Evolutionary conservation across 1,284 basidiomycete species (phyloP), one percentile per base, ranked within the genome.

Genomic region (Xerocomus minutiporus): DNA sequence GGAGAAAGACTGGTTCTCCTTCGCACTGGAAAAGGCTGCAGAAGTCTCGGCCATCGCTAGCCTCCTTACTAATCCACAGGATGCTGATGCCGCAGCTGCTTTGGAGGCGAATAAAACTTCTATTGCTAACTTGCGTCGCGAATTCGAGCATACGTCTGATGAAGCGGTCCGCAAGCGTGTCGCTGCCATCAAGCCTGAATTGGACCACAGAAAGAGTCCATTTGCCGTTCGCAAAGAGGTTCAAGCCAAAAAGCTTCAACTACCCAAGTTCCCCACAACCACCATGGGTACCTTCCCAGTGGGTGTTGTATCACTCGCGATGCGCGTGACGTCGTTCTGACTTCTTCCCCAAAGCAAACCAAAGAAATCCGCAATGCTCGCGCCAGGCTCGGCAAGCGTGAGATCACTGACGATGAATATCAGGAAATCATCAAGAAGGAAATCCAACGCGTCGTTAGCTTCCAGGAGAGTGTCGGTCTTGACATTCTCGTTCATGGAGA

Each of bases 401-500:
- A 97, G 71, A 80, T 99, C 71, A 88, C 88, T 57, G 72, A 83
- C 68, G 84, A 82, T 58, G 79, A 98, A 75, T 99, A 99, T 78
- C 93, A 99, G 64, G 84, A 92, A 66, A 99, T 99, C 81, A 96
- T 99, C 78, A 91, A 96, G 82, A 90, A 95, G 78, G 97, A 99
- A 79, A 94, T 99, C 67, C 84, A 97, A 78, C 74, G 75, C 59
- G 95, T 97, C 59, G 95, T 99, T 62, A 82, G 86, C 63, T 93
- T 97, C 90, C 97, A 99, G 76, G 96, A 99, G 82, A 86, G 84
- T 71, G 83, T 95, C 61, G 95, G 91, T 65, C 86, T 99, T 61
- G 97, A 99, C 76, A 84, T 99, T 58, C 84, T 99, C 66, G 97
- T 99, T 61, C 97, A 99, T 77, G 97, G 97, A 69, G 97, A 99